Percentiles rank a stretch among this genome's conserved stretches.
Evolutionary conservation across 139 green algal genomes (phyloP).

Genomic region (Haematococcus lacustris): DNA sequence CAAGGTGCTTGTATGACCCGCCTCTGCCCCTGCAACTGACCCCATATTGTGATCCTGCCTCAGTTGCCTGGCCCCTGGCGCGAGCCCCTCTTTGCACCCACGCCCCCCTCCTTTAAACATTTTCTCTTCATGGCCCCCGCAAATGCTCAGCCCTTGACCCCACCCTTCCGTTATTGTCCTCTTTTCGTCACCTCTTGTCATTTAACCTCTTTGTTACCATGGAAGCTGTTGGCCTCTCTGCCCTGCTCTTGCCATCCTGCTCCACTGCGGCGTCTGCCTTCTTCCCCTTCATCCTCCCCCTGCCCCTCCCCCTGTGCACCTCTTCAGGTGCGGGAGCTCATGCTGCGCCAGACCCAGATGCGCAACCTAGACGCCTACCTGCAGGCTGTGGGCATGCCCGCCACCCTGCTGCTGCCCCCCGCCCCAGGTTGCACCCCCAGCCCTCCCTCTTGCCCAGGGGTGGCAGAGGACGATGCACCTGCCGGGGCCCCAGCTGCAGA

Average conservation of each 20-base stretch:
- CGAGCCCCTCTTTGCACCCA: no score
- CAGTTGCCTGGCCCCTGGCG: neutral
- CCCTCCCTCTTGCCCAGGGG: no score
- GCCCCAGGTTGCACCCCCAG: no score
- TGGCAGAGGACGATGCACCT: no score
- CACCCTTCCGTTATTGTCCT: neutral
- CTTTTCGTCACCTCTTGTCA: neutral
- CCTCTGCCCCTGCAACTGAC: no score
- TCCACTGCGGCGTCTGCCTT: neutral
- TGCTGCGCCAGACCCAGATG: conserved; percentile 14
- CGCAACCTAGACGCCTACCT: conserved; percentile 18
- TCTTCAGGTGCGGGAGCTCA: conserved; percentile 12
- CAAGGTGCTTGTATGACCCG: no score
- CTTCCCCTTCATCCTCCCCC: neutral
- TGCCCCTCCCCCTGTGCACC: neutral
- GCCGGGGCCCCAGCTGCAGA: no score
- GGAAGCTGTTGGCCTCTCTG: neutral
- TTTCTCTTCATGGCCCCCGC: no score
- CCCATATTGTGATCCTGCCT: neutral
- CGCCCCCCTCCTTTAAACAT: no score
- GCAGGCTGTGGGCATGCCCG: conserved; percentile 12
- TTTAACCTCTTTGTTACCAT: neutral
- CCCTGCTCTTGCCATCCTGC: neutral
- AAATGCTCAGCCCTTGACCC: no score
- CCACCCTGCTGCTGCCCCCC: conserved; percentile 8